Base-by-base conservation (phyloP, 495 filamentous ascomycete genomes). In the Cenococcum geophilum region DNA sequence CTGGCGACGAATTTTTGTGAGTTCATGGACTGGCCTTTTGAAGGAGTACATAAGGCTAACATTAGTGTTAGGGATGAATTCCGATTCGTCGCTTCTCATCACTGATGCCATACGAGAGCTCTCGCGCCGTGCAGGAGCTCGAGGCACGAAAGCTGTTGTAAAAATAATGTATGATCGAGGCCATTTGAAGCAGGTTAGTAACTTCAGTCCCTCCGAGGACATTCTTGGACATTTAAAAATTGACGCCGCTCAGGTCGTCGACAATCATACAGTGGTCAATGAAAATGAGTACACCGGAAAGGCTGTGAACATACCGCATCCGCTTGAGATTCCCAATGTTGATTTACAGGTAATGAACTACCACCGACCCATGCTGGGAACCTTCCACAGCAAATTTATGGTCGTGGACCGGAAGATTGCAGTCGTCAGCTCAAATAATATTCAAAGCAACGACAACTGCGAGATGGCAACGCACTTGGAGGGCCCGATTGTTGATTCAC, bases 381-480 rank as follows among this genome's bases (percentile, higher is more conserved):
- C 88, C 0, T 87, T 90, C 43, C 88, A 92, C 71, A 76, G 83
- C 56, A 92, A 92, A 64, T 89, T 86, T 68, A 84, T 88, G 76
- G 77, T 91, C 18, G 82, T 92, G 8, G 88, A 92, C 68, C 78
- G 88, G 2, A 80, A 80, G 62, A 76, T 86, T 36, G 88, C 81
- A 1, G 72, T 88, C 0, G 62, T 90, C 3, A 82, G 85, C 71
- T 90, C 87, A 74, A 89, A 88, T 68, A 91, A 91, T 62, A 85
- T 91, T 52, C 83, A 71, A 57, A 71, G 89, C 60, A 89, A 88
- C 57, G 85, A 88, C 61, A 90, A 90, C 61, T 40, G 89, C 47
- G 87, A 90, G 74, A 92, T 92, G 88, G 81, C 89, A 78, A 74
- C 81, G n/a, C 85, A 88, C 36, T 65, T 91, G 12, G 87, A 92